Percentiles rank a stretch among this genome's conserved stretches.
phyloP scores from a whole-genome alignment of 805 yeast genomes.

The Wickerhamiella slavikovae region DNA sequence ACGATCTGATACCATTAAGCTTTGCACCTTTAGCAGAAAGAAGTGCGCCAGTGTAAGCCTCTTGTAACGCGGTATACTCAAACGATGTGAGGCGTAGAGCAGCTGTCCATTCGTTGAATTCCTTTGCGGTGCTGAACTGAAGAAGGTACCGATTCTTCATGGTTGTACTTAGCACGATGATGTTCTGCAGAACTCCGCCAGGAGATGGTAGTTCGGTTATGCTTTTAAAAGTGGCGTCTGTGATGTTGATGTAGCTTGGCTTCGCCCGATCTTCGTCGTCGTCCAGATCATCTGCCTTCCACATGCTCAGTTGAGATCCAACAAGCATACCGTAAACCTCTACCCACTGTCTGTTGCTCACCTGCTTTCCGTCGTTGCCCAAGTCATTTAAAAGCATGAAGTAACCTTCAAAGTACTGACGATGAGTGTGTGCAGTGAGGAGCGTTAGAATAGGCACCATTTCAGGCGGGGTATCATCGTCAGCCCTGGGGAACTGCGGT shows the following conservation, averaged over 20 bases:
- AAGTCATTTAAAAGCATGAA: conserved; percentile 23
- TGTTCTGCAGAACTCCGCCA: conserved; percentile 49
- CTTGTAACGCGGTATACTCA: conserved; percentile 71
- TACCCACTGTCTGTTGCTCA: conserved; percentile 61
- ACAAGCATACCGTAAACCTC: conserved; percentile 83
- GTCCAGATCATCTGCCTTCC: conserved; percentile 45
- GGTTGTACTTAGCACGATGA: conserved; percentile 80
- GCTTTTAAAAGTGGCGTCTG: conserved; percentile 73
- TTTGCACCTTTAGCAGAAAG: conserved; percentile 79
- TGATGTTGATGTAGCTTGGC: conserved; percentile 75
- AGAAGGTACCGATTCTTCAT: conserved; percentile 70
- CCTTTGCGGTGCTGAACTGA: conserved; percentile 48
- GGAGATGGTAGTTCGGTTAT: conserved; percentile 41
- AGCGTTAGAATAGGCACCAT: conserved; percentile 52
- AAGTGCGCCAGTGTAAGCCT: conserved; percentile 90
- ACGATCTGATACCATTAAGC: conserved; percentile 66
- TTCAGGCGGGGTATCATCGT: conserved; percentile 36
- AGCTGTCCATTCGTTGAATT: conserved; percentile 57
- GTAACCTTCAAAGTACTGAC: conserved; percentile 40
- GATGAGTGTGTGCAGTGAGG: conserved; percentile 44
- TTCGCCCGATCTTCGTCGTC: conserved; percentile 37
- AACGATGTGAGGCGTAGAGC: conserved; percentile 63
- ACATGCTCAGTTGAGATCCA: conserved; percentile 80
- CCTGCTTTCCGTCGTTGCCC: conserved; percentile 65
- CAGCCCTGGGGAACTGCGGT: too few species aligned